These are phyloP conservation scores for Sporothrix phasma DNA, from an alignment of 2,329 filamentous ascomycete genomes.

Conservation along the genomic window DNA sequence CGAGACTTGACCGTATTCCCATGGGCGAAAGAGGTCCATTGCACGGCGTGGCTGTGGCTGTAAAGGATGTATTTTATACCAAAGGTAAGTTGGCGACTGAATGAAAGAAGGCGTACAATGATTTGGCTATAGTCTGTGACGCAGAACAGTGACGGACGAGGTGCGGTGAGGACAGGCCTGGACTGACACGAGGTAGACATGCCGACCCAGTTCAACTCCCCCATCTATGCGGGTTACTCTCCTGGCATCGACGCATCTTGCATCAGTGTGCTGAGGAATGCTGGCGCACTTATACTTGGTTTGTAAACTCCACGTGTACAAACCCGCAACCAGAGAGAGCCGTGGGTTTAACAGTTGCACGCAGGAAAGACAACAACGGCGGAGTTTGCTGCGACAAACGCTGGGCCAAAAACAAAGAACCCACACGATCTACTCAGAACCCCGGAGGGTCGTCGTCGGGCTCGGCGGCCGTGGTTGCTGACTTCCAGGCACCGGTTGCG, in stretches of 20 bases:
- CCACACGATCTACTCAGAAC: constrained; percentile 43
- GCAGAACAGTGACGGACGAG: too few species aligned
- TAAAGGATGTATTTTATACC: constrained; percentile 52
- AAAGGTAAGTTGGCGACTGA: constrained; percentile 32
- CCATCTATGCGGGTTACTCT: constrained; percentile 39
- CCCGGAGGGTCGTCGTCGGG: constrained; percentile 60
- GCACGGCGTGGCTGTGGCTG: constrained; percentile 47
- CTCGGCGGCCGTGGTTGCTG: constrained; percentile 55
- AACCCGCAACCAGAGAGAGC: neutral
- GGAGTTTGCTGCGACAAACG: constrained; percentile 49
- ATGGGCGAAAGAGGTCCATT: constrained; percentile 40
- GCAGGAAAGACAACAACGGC: constrained; percentile 51
- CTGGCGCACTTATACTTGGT: constrained; percentile 48
- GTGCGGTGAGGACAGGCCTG: neutral
- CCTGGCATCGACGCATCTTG: constrained; percentile 42
- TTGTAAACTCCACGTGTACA: too few species aligned
- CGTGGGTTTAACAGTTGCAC: neutral
- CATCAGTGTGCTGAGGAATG: constrained; percentile 41
- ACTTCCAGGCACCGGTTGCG: constrained; percentile 50
- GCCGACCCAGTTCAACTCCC: constrained; percentile 47
- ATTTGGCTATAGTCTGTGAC: too few species aligned
- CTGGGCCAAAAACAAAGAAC: constrained; percentile 47
- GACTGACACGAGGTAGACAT: constrained; percentile 31
- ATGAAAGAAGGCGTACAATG: too few species aligned
- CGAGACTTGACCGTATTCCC: constrained; percentile 40